Evolutionary conservation across 257 asterid species (phyloP).

Genomic region (Lavandula angustifolia): DNA sequence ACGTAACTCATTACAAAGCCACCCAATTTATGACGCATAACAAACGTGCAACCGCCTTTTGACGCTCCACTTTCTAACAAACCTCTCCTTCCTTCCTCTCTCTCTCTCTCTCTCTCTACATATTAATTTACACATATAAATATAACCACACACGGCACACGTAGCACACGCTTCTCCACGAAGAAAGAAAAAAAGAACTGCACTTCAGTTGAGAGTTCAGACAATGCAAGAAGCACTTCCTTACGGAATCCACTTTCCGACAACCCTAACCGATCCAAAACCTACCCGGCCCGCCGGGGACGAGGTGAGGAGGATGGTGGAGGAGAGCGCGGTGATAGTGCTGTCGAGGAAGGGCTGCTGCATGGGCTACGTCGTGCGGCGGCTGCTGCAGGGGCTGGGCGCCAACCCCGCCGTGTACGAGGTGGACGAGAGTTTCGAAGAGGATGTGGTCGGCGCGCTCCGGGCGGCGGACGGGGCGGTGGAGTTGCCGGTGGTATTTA

Average conservation of each 20-base stretch:
- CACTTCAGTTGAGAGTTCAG: no score
- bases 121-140: not conserved
- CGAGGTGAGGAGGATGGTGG: constrained; percentile 16
- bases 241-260: not conserved
- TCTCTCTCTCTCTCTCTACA: not conserved
- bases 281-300: no score
- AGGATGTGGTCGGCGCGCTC: constrained; percentile 33
- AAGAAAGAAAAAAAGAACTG: not conserved
- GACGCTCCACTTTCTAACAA: constrained; percentile 19
- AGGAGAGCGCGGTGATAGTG: constrained; percentile 36
- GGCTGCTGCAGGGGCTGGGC: constrained; percentile 51
- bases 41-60: constrained; percentile 25
- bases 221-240: constrained; percentile 34
- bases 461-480: constrained; percentile 20
- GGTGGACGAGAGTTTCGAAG: constrained; percentile 45
- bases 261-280: not conserved
- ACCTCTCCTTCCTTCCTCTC: not conserved
- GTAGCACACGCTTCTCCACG: not conserved
- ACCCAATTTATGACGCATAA: constrained; percentile 13
- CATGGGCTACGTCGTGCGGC: constrained; percentile 46
- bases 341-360: constrained; percentile 28
- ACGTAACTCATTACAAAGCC: constrained; percentile 7
- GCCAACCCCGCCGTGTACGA: constrained; percentile 56
- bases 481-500: constrained; percentile 55
- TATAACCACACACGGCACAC: not conserved